Conservation (phyloP, 1,139 yeast species). For the Diutina rugosa region DNA sequence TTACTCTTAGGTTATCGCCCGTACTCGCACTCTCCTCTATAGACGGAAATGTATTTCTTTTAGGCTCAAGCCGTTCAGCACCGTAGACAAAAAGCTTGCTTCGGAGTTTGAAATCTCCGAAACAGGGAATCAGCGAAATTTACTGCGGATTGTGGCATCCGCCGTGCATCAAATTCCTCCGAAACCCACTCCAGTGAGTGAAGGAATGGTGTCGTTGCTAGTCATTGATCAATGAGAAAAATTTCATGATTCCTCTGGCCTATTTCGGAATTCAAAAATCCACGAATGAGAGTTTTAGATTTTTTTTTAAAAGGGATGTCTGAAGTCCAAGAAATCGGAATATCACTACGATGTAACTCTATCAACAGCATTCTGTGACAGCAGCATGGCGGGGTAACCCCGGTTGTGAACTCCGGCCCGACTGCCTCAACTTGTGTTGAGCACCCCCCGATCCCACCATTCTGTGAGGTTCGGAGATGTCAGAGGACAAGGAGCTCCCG, state of each 20-base stretch:
- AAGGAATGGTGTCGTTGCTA: too few species aligned
- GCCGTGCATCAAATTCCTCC: background rate
- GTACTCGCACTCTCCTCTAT: background rate
- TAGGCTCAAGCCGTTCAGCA: too few species aligned
- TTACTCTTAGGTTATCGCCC: too few species aligned
- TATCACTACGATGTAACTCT: too few species aligned
- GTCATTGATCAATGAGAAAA: too few species aligned
- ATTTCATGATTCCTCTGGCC: too few species aligned
- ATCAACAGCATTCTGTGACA: background rate
- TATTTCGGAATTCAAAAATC: too few species aligned
- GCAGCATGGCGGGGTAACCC: background rate
- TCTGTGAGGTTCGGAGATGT: background rate
- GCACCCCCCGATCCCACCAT: background rate
- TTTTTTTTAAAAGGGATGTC: too few species aligned
- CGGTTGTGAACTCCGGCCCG: background rate
- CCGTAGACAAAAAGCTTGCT: background rate
- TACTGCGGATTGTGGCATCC: background rate
- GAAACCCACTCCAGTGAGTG: background rate
- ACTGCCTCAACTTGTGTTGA: background rate
- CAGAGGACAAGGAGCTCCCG: background rate
- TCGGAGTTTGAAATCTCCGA: background rate
- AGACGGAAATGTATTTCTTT: too few species aligned
- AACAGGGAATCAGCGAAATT: background rate
- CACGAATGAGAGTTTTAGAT: too few species aligned
- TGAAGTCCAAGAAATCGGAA: too few species aligned